Base-by-base conservation (phyloP, 768 basidiomycete genomes). In the Leccinum barrowsii region DNA sequence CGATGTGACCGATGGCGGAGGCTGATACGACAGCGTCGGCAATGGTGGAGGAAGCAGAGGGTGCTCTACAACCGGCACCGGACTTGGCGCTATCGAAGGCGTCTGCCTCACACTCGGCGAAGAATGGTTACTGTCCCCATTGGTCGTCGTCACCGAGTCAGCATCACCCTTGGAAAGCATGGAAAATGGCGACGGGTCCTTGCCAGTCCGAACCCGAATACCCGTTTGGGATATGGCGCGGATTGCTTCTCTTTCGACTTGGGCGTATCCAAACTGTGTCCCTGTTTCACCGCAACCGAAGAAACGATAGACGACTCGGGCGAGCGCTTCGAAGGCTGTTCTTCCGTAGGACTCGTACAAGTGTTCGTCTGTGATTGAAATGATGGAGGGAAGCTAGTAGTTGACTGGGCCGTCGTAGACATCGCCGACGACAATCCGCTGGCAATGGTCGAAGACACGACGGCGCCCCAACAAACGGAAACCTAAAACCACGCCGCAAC, bases 201-300 rank as follows among this genome's bases (percentile, higher is more conserved):
- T 77, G 47, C 73, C 74, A 28, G 75, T 67, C 13, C 82, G 76
- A 11, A 79, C 70, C 15, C 83, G 82, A 50, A 82, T 73, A 35
- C 82, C 81, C 10, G 79, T 68, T 22, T 76, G n/a, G 82, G 81
- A 49, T 80, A 78, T 12, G 63, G 61, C 2, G 40, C 21, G 60
- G 37, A 76, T 71, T 55, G 42, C n/a, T 77, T 80, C 52, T 76
- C 77, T 59, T 77, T 78, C 52, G 66, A 67, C 62, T 67, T 73
- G 67, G 58, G 55, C 59, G 24, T 34, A 26, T 70, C 59, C 13
- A 64, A 51, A n/a, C 50, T 54, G 3, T 52, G 61, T 24, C 15
- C 24, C 47, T 48, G 42, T 52, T 62, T 69, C 52, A 59, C 32
- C 11, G 48, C 28, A 24, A 35, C 49, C 22, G 63, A 37, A 2